Evolutionary conservation across 2,329 filamentous ascomycete genomes (phyloP).

Genomic region (Colletotrichum sp.): DNA sequence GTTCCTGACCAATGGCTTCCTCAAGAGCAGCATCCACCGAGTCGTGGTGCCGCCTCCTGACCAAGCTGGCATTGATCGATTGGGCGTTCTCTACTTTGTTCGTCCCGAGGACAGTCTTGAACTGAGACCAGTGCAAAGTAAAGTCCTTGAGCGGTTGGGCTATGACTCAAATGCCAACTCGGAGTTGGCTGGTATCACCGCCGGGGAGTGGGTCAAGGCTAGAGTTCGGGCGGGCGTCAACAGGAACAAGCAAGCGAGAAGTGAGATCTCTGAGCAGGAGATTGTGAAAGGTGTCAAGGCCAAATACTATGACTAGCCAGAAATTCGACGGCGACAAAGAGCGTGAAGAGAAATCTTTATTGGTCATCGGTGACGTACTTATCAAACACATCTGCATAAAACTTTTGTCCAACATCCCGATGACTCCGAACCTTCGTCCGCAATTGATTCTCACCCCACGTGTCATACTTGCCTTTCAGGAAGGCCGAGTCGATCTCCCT

Average conservation of each 20-base stretch:
- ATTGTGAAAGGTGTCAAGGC: slow-evolving; percentile 35
- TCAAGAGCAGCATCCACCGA: slow-evolving; percentile 49
- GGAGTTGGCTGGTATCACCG: slow-evolving; percentile 35
- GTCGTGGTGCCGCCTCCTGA: slow-evolving; percentile 48
- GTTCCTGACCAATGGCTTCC: slow-evolving; percentile 50
- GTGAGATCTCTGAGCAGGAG: slow-evolving; percentile 30
- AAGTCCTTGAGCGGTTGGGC: slow-evolving; percentile 35
- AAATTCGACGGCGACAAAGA: accelerated
- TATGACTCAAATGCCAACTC: slow-evolving; percentile 27
- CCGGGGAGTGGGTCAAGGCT: slow-evolving; percentile 40
- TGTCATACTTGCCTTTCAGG: slow-evolving; percentile 53
- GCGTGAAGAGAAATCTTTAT: not conserved
- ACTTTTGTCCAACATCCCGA: slow-evolving; percentile 49
- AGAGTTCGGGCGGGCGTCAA: slow-evolving; percentile 27
- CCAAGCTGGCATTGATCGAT: slow-evolving; percentile 47
- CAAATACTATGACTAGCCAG: slow-evolving; percentile 36
- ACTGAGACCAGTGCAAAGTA: slow-evolving; percentile 33
- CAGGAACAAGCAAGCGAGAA: slow-evolving; percentile 26
- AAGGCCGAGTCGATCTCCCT: slow-evolving; percentile 53
- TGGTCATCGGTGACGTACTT: slow-evolving; percentile 48
- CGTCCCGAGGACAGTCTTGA: slow-evolving; percentile 38
- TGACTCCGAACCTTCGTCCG: slow-evolving; percentile 60
- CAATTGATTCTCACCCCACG: slow-evolving; percentile 60
- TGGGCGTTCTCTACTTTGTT: slow-evolving; percentile 51
- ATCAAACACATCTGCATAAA: slow-evolving; percentile 53